Base-by-base conservation (phyloP, 345 rosid species). In the Pelargonium nanum region DNA sequence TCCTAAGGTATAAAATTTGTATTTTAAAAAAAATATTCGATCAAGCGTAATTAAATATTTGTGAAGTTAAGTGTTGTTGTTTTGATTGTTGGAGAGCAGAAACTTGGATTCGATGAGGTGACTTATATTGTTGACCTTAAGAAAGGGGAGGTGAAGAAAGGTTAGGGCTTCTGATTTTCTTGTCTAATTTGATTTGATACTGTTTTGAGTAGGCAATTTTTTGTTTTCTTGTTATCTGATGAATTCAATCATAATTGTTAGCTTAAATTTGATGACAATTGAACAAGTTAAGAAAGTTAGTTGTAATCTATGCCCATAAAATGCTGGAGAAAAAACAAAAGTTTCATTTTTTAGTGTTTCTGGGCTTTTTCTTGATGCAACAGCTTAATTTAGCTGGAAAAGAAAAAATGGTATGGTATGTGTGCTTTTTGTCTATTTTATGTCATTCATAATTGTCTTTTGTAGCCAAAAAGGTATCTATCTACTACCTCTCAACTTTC, bases 1-100 rank as follows among this genome's bases (percentile, higher is more conserved):
- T 55, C 97, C 99, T n/a, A 81, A 87, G 90, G 97, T 93, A 53
- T n/a, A 6, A n/a, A n/a, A n/a, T n/a, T n/a, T n/a, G n/a, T n/a
- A n/a, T n/a, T n/a, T n/a, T n/a, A n/a, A n/a, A n/a, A n/a, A n/a
- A n/a, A n/a, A n/a, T n/a, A n/a, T n/a, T n/a, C n/a, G n/a, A n/a
- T n/a, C n/a, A n/a, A n/a, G 24, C 48, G 53, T 7, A 28, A 16
- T 50, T 19, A 17, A 22, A 1, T 34, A 19, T 40, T 48, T 22
- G 50, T 23, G 26, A 4, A 34, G 4, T 44, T 59, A 0, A 9
- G 19, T 19, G 1, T 58, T 19, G 51, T 16, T 34, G 62, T 19
- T 59, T 20, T 20, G 23, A 59, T 2, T 28, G 48, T 34, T 25
- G 54, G 50, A 32, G 19, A 57, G 61, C 71, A 93, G 99, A 93